Evolutionary conservation across 345 rosid genomes (phyloP), one percentile per base, ranked within the genome.

Genomic region (Eucalyptus curtisii): DNA sequence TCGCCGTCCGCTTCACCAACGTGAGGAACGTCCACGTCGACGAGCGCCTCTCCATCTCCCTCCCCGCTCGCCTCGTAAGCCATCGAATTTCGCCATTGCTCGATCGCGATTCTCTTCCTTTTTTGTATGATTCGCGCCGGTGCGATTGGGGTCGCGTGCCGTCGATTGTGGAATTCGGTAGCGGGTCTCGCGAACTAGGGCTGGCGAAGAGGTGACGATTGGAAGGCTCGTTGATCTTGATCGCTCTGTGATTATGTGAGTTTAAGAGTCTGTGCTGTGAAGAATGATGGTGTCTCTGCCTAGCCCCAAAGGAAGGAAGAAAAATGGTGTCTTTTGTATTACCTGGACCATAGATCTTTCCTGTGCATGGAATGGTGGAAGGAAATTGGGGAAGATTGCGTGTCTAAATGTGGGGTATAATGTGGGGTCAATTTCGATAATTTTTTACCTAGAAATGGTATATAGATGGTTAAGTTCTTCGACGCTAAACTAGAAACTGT

Each of bases 1-100:
- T 97, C 87, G 91, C 97, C 88, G 93, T 92, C 88, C 99, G 99
- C 49, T 97, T 97, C 92, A 92, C 82, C 87, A 94, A 92, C 86
- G 91, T 95, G 57, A 95, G 92, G 64, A 90, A 91, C 90, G 90
- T 96, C 84, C 91, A 93, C 93, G 90, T 97, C 87, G 99, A 97
- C 86, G 99, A 97, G 90, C 95, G 97, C 31, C 93, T 95, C 87
- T 90, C 97, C 59, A 85, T 93, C 87, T 86, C 97, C 47, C 89
- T 91, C 76, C 96, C 97, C 14, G 87, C 49, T 82, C 90, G 88
- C 53, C 87, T 66, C 57, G 96, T 94, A 92, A 88, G 82, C 7
- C 42, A 7, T 55, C 49, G 59, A 42, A 45, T 30, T 27, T 52
- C 86, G 42, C 13, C 33, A 49, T 31, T 42, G 27, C 84, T 42